phyloP scores from a whole-genome alignment of 148 eudicot genomes.

The Rhododendron ferrugineum region DNA sequence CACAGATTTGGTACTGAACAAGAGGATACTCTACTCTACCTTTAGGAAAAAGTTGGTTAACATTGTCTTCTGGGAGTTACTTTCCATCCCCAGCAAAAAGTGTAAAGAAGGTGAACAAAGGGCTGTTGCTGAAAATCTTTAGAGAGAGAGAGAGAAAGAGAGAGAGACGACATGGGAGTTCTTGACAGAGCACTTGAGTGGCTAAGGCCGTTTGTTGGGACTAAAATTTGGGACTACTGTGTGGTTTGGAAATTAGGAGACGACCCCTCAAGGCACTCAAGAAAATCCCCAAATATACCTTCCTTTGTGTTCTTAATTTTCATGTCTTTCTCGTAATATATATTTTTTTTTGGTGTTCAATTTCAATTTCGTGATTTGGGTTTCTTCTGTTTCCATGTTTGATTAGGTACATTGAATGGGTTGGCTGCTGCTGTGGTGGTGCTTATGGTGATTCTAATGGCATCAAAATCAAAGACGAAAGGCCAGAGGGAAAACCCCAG shows the following conservation, averaged over 20 bases:
- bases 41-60: slow-evolving; percentile 9
- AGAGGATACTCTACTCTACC: neutral
- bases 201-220: slow-evolving; percentile 47
- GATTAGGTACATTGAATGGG: slow-evolving; percentile 63
- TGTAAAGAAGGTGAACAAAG: neutral
- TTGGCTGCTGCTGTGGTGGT: slow-evolving; percentile 70
- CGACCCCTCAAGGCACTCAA: slow-evolving; percentile 68
- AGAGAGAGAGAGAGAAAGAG: slow-evolving; percentile 7
- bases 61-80: slow-evolving; percentile 5
- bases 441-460: slow-evolving; percentile 17
- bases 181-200: slow-evolving; percentile 42
- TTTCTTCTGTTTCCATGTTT: neutral
- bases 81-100: neutral
- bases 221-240: slow-evolving; percentile 68
- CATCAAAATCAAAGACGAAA: slow-evolving; percentile 23
- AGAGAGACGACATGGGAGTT: slow-evolving; percentile 34
- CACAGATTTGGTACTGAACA: slow-evolving; percentile 24
- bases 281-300: neutral
- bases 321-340: neutral
- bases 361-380: neutral
- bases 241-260: slow-evolving; percentile 73
- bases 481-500: neutral
- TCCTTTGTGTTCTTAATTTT: neutral
- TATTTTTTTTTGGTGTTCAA: neutral
- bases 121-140: neutral